These are phyloP conservation scores for Fusarium dimerum DNA, from an alignment of 2,329 filamentous ascomycete species.

Conservation along the genomic window DNA sequence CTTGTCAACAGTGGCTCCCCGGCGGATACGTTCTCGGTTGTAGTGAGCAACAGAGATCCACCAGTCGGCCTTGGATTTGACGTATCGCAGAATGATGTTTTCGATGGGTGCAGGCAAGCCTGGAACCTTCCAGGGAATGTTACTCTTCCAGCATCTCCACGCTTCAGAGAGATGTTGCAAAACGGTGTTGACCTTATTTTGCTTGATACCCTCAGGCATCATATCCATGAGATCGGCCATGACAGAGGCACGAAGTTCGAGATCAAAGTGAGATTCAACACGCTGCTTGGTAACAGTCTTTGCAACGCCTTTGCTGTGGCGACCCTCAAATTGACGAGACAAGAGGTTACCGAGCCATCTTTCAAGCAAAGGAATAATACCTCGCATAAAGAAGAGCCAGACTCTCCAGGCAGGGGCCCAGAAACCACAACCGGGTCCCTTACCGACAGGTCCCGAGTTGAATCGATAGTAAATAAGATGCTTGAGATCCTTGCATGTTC, in stretches of 20 bases:
- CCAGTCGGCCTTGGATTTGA: slow-evolving; percentile 99
- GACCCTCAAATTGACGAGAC: slow-evolving; percentile 95
- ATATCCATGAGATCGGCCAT: slow-evolving; percentile 99
- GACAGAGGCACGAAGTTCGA: slow-evolving; percentile 94
- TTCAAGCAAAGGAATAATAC: slow-evolving; percentile 94
- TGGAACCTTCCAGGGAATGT: slow-evolving; percentile 99
- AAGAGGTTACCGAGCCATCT: slow-evolving; percentile 96
- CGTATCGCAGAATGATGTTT: slow-evolving; percentile 97
- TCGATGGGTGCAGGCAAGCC: slow-evolving; percentile 95
- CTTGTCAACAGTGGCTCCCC: slow-evolving; percentile 97
- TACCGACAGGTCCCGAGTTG: slow-evolving; percentile 94
- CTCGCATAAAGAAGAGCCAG: slow-evolving; percentile 99
- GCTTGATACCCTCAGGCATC: slow-evolving; percentile 99
- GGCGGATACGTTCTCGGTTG: slow-evolving; percentile 93
- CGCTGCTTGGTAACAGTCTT: slow-evolving; percentile 99
- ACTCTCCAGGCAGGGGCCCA: slow-evolving; percentile 99
- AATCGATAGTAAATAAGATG: slow-evolving; percentile 99
- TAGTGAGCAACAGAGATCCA: slow-evolving; percentile 99
- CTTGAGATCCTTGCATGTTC: slow-evolving; percentile 98
- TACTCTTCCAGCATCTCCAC: slow-evolving; percentile 99
- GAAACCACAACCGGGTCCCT: slow-evolving; percentile 96
- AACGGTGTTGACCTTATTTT: slow-evolving; percentile 98
- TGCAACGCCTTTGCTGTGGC: slow-evolving; percentile 97
- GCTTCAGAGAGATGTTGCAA: slow-evolving; percentile 96
- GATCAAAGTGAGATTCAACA: slow-evolving; percentile 97